Evolutionary conservation across 1,139 yeast genomes (phyloP).

Genomic region (Eremothecium sinecaudum): DNA sequence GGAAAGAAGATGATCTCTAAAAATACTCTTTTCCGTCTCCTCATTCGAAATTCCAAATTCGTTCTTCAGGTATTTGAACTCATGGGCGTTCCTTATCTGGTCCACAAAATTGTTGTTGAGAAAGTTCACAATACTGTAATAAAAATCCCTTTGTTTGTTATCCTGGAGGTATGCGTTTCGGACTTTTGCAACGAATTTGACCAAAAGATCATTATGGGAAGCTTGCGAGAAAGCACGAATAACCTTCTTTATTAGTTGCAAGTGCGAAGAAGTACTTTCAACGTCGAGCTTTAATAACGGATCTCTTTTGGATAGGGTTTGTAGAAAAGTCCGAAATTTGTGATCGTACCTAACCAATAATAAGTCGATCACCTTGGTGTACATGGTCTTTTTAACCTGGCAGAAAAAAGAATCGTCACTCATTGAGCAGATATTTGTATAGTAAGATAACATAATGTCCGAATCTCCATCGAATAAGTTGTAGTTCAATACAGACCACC

Average conservation of each 20-base stretch:
- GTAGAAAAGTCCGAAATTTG: slow-evolving; percentile 11
- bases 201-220: slow-evolving; percentile 13
- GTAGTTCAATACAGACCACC: slow-evolving; percentile 28
- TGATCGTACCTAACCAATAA: slow-evolving; percentile 13
- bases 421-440: slow-evolving; percentile 13
- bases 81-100: slow-evolving; percentile 15
- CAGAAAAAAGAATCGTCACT: slow-evolving; percentile 22
- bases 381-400: slow-evolving; percentile 18
- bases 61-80: slow-evolving; percentile 20
- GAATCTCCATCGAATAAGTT: slow-evolving; percentile 15
- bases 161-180: slow-evolving; percentile 9
- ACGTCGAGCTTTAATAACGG: slow-evolving; percentile 7
- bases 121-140: slow-evolving; percentile 12
- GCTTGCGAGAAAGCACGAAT: slow-evolving; percentile 11
- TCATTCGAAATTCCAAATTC: slow-evolving; percentile 23
- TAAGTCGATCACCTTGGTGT: slow-evolving; percentile 12
- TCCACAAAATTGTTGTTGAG: slow-evolving; percentile 21
- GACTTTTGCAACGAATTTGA: slow-evolving; percentile 11
- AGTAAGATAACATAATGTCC: slow-evolving; percentile 14
- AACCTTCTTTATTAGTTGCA: slow-evolving; percentile 11
- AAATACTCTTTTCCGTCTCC: slow-evolving; percentile 23
- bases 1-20: slow-evolving; percentile 14
- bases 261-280: slow-evolving; percentile 2
- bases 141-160: slow-evolving; percentile 5
- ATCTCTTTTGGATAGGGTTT: slow-evolving; percentile 15